Evolutionary conservation across 2,329 filamentous ascomycete genomes (phyloP), one percentile per base, ranked within the genome.

Genomic region (Chrysosporium queenslandicum): DNA sequence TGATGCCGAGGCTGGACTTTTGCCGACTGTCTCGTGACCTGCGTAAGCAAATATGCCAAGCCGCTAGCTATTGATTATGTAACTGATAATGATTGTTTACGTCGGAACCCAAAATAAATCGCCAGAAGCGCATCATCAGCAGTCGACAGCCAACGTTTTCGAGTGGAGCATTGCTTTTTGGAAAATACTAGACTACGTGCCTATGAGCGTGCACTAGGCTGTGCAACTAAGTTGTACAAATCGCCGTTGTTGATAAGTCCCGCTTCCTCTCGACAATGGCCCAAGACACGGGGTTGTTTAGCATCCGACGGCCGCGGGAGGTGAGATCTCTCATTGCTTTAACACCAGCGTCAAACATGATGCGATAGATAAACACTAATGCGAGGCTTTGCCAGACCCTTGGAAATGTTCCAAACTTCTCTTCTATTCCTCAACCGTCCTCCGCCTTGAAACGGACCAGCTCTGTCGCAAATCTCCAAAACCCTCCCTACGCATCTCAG

Each of bases 371-470:
- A 16, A 6, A 42, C 32, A 30, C 58, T 63, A 53, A 62, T 59
- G 50, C 51, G 60, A 34, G 52, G 41, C 34, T 51, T 46, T 48
- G 32, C 45, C 53, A 70, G 88, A 96, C 92, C 50, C 80, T 97
- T 55, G 90, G 85, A 58, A 83, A 83, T 59, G 82, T 95, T 64
- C 91, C 82, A 67, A 81, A 83, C 68, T 91, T 89, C 68, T 86
- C 86, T 18, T 81, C 82, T 20, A 87, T 98, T 57, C 92, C 92
- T 18, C 88, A 94, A 71, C 91, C 92, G 7, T 79, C 86, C 25
- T 97, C 91, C 37, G 87, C 89, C 37, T 85, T 98, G 78, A 98
- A 98, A 75, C 87, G 92, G 68, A 86, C 87, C 27, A 92, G 83
- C 64, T 90, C 88, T 11, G 82, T 82, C 60, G 82, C 81, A 57